A percentile compares a stretch with the other conserved stretches of the same genome.
Evolutionary conservation across 352 stramenopile species (phyloP).

Genomic region (Pythium utonaiense): DNA sequence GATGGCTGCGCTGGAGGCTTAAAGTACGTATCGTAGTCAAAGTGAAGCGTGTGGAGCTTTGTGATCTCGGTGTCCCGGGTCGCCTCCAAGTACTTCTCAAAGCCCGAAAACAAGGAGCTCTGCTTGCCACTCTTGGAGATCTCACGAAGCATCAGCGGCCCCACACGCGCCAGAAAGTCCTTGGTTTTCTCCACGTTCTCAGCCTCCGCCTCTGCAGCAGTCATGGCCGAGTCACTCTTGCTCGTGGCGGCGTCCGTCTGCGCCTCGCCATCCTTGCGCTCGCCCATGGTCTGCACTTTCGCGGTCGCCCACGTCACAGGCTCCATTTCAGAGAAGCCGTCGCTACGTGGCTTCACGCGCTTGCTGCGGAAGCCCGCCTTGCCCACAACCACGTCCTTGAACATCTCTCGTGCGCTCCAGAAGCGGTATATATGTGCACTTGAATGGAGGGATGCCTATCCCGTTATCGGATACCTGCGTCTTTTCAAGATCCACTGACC

Average conservation of each 20-base stretch:
- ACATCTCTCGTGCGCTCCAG: conserved; percentile 40
- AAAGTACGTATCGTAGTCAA: conserved; percentile 75
- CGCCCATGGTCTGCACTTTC: conserved; percentile 41
- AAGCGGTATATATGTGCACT: too few species aligned
- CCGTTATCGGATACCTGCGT: background rate
- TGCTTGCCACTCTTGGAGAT: conserved; percentile 41
- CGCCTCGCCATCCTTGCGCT: conserved; percentile 29
- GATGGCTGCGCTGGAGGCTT: background rate
- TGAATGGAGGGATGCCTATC: too few species aligned
- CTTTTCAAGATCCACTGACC: conserved; percentile 17
- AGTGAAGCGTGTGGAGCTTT: conserved; percentile 60
- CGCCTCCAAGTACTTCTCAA: conserved; percentile 58
- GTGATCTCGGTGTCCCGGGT: conserved; percentile 58
- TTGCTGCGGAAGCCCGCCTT: conserved; percentile 54
- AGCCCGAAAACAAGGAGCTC: conserved; percentile 46
- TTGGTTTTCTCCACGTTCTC: conserved; percentile 27
- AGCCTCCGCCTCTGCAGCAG: conserved; percentile 30
- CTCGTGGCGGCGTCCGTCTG: conserved; percentile 42
- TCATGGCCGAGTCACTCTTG: conserved; percentile 12
- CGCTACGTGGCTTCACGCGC: conserved; percentile 29
- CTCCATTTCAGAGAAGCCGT: conserved; percentile 25
- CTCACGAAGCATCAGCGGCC: conserved; percentile 55
- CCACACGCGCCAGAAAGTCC: conserved; percentile 41
- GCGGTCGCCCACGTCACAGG: conserved; percentile 34
- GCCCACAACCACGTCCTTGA: conserved; percentile 54